Base-by-base conservation (phyloP, 768 basidiomycete species). In the Chiua virens region DNA sequence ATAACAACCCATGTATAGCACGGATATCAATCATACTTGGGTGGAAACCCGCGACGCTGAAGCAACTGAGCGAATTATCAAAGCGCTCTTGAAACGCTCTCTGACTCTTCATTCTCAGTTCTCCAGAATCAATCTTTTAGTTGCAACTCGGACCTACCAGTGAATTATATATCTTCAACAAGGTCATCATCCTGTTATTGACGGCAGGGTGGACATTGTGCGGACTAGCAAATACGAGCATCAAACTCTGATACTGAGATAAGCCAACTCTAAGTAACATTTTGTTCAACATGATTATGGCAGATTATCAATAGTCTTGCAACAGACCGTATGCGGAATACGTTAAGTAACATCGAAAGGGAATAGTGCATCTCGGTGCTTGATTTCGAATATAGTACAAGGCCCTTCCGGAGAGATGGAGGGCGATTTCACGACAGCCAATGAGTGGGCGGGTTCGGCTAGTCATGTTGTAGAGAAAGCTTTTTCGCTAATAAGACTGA, bases 161-260 rank as follows among this genome's bases (percentile, higher is more conserved):
- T 22, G 91, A 90, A 9, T 68, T 93, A 14, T 89, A 88, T 63
- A 58, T 89, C 34, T 93, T 94, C 65, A 82, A 85, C 45, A 49
- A 59, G 4, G 75, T n/a, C n/a, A n/a, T n/a, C n/a, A n/a, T n/a
- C n/a, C n/a, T n/a, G n/a, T 93, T 27, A 70, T 92, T 17, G 82
- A 85, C 58, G 73, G 69, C 11, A 77, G 73, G 44, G 60, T 92
- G 9, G 81, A 77, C 17, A 78, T 94, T 50, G 54, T 93, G 18
- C 80, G 87, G 17, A 81, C 83, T 35, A 91, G 92, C 7, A 90
- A 87, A 65, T 83, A 86, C 55, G 86, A 86, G 40, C 73, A 85
- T 54, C 62, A 81, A 35, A 75, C 89, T 36, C 59, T 92, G 10
- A 79, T 66, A 32, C 50, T 78, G 25, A 64, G 49, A 43, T 70